Evolutionary conservation across 1,284 basidiomycete species (phyloP), one percentile per base, ranked within the genome.

Genomic region (Cryptococcus wingfieldii): DNA sequence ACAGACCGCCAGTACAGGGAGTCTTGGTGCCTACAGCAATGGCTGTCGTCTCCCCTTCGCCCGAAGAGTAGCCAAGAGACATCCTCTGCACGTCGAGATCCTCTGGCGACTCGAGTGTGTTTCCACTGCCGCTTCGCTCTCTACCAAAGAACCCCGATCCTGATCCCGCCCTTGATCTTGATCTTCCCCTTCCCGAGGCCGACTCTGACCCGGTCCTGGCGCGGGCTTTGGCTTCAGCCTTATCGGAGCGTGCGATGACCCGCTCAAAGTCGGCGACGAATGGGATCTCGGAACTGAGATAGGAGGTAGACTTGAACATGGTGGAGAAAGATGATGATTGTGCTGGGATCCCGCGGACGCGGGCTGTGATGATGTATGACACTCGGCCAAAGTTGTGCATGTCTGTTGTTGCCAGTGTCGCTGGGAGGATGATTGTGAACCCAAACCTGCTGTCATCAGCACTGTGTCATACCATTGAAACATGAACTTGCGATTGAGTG

Each of bases 361-460:
- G 41, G 5, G 69, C 70, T 0, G 66, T 69, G 53, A 72, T 55
- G 48, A 72, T 67, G 51, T 72, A 70, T 13, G 66, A 67, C 25
- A 72, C 52, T 3, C 68, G 60, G 1, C 63, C 70, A 41, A 58
- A 67, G 27, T 50, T 25, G 56, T 72, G 70, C 37, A 55, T 55
- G 56, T 72, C 70, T 48, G 63, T 62, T 0, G 68, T 68, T 2
- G 70, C 70, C 19, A 67, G 57, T 12, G 70, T 72, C 2, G 69
- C 70, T 0, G 70, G 70, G 5, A 72, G 58, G 19, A 70, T 60
- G 31, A 72, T 63, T 2, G 62, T 60, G 58, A 72, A 72, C 2
- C 64, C 59, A 56, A 70, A 72, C 31, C 66, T 70, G 54, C 13
- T 34, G 10, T 10, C 31, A 19, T 27, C 39, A 9, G 56, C 56